These are phyloP conservation scores for Trichoderma gracile DNA, from an alignment of 2,329 filamentous ascomycete genomes.

Conservation along the genomic window DNA sequence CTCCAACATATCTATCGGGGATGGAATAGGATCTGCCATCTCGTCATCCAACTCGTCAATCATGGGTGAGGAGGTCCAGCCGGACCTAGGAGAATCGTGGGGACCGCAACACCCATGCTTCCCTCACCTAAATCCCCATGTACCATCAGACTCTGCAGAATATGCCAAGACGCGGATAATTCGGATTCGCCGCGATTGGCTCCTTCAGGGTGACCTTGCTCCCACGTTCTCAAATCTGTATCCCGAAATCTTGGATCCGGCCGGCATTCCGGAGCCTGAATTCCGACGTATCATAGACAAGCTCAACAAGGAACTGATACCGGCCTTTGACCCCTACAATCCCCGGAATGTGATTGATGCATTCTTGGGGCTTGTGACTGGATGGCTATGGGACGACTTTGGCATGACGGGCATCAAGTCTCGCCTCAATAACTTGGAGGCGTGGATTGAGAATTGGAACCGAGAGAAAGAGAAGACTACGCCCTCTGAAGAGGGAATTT, in stretches of 20 bases:
- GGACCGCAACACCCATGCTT: conserved; percentile 92
- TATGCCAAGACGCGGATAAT: conserved; percentile 84
- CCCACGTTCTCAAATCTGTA: conserved; percentile 95
- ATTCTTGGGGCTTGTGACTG: conserved; percentile 76
- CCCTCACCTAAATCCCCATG: conserved; percentile 90
- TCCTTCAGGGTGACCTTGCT: conserved; percentile 82
- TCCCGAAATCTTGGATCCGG: conserved; percentile 89
- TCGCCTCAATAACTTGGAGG: conserved; percentile 68
- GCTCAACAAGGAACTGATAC: conserved; percentile 74
- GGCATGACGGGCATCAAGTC: conserved; percentile 76
- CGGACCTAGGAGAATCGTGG: conserved; percentile 77
- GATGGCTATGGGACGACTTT: conserved; percentile 93
- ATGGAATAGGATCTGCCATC: conserved; percentile 55
- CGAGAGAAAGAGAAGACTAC: conserved; percentile 60
- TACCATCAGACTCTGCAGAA: conserved; percentile 72
- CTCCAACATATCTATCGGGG: conserved; percentile 52
- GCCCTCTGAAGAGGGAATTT: conserved; percentile 51
- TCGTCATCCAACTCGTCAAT: conserved; percentile 62
- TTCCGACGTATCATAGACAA: conserved; percentile 81
- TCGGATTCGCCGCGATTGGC: conserved; percentile 87
- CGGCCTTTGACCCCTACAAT: conserved; percentile 78
- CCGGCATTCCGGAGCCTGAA: conserved; percentile 77
- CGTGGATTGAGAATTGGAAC: conserved; percentile 89
- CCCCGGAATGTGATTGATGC: conserved; percentile 78
- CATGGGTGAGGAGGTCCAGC: conserved; percentile 64